phyloP scores from a whole-genome alignment of 2,329 filamentous ascomycete genomes.

The Scedosporium minutisporum region DNA sequence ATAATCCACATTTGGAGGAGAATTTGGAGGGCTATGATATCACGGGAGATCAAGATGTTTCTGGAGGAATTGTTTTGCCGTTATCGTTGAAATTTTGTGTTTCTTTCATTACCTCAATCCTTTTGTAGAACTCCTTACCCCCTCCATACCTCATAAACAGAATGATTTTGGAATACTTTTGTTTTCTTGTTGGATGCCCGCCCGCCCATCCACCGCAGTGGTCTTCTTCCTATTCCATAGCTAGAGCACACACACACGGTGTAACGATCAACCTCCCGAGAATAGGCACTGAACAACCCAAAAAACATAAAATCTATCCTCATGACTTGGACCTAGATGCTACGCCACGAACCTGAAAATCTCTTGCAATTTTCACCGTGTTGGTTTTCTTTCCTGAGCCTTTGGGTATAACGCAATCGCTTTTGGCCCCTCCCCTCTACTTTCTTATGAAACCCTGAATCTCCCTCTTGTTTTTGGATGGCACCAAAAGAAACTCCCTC shows the following conservation, averaged over 20 bases:
- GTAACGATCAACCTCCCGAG: background rate
- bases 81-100: background rate
- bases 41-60: background rate
- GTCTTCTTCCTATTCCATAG: background rate
- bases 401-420: background rate
- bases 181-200: background rate
- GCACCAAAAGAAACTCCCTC: too few relatives aligned
- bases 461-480: too few relatives aligned
- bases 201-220: background rate
- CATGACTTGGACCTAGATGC: background rate
- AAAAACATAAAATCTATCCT: constrained; percentile 1
- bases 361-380: background rate
- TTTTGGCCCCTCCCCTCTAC: background rate
- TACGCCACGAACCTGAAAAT: constrained; percentile 2
- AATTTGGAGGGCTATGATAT: background rate
- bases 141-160: constrained; percentile 13
- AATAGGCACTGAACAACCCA: background rate
- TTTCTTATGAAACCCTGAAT: background rate
- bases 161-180: constrained; percentile 6
- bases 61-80: background rate
- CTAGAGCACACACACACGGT: background rate
- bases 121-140: background rate
- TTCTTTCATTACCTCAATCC: background rate
- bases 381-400: background rate
- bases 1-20: background rate